Evolutionary conservation across 768 basidiomycete species (phyloP).

Genomic region (Leccinum uliginosum): DNA sequence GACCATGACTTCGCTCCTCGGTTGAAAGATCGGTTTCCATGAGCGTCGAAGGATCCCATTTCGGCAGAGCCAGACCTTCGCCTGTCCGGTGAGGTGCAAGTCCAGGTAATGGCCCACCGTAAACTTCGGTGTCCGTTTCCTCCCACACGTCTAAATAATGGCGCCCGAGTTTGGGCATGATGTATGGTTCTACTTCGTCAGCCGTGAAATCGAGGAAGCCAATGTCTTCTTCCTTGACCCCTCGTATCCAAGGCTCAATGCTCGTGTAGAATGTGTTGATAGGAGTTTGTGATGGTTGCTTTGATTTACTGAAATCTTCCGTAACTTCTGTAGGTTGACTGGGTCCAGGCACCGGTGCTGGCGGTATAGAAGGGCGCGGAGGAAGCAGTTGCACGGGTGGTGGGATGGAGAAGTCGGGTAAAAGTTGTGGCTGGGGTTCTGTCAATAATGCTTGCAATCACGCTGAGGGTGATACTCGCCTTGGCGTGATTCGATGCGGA

Average conservation of each 20-base stretch:
- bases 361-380: conserved; percentile 57
- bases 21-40: conserved; percentile 62
- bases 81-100: conserved; percentile 36
- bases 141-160: conserved; percentile 95
- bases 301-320: conserved; percentile 86
- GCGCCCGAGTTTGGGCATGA: conserved; percentile 78
- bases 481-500: conserved; percentile 45
- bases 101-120: conserved; percentile 39
- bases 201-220: conserved; percentile 88
- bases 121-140: conserved; percentile 71
- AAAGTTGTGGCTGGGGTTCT: conserved; percentile 26
- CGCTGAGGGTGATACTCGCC: conserved; percentile 32
- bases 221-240: conserved; percentile 91
- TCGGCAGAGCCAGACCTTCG: conserved; percentile 44
- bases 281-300: conserved; percentile 65
- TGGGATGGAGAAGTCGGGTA: conserved; percentile 64
- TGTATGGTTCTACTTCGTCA: conserved; percentile 86
- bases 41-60: conserved; percentile 82
- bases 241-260: conserved; percentile 86
- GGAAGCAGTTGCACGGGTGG: conserved; percentile 46
- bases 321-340: conserved; percentile 75
- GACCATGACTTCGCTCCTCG: conserved; percentile 82
- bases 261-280: conserved; percentile 81
- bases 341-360: conserved; percentile 73
- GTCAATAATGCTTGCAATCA: conserved; percentile 10